Evolutionary conservation across 306 rosid genomes (phyloP).

Genomic region (Medicago arabica): DNA sequence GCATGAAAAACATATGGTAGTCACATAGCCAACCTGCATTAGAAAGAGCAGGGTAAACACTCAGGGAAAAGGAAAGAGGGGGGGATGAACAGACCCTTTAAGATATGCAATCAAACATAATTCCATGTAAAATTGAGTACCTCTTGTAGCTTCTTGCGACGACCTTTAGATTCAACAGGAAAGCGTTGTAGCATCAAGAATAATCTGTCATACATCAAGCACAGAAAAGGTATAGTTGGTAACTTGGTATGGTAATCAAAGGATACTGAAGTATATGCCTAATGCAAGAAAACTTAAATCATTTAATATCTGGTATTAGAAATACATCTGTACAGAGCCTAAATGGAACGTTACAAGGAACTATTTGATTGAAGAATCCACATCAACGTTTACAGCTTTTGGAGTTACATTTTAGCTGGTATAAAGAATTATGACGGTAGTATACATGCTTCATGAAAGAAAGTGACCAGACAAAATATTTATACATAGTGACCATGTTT

Average conservation of each 20-base stretch:
- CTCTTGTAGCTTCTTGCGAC: conserved; percentile 99
- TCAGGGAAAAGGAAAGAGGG: background rate
- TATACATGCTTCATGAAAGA: background rate
- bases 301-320: conserved; percentile 11
- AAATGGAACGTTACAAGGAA: conserved; percentile 5
- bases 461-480: background rate
- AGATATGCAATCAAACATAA: background rate
- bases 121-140: conserved; percentile 48
- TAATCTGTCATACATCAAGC: conserved; percentile 64
- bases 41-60: conserved; percentile 34
- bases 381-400: conserved; percentile 22
- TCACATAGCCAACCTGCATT: conserved; percentile 95
- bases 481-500: background rate
- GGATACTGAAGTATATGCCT: conserved; percentile 13
- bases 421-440: background rate
- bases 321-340: background rate
- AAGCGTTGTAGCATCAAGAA: conserved; percentile 98
- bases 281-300: conserved; percentile 5
- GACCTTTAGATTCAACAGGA: conserved; percentile 97
- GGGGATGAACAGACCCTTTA: background rate
- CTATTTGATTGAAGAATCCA: conserved; percentile 4
- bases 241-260: conserved; percentile 26
- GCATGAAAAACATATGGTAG: conserved; percentile 93
- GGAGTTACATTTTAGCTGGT: conserved; percentile 24
- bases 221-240: conserved; percentile 20